Percentiles rank a stretch among this genome's conserved stretches.
Evolutionary conservation across 2,329 filamentous ascomycete genomes (phyloP).

Genomic region (Fusarium sp.): DNA sequence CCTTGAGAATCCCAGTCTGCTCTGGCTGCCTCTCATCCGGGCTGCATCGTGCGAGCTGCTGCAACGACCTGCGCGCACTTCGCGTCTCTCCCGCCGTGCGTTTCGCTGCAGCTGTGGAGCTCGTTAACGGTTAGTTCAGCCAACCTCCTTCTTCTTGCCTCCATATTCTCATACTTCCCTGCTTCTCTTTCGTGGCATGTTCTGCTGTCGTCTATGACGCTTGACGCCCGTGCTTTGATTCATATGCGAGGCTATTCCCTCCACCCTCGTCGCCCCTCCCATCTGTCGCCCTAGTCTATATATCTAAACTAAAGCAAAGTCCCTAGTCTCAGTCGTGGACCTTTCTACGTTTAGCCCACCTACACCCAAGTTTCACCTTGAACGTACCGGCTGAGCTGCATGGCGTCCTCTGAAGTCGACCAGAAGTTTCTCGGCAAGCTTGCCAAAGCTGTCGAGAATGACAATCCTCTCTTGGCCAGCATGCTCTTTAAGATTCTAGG

Average conservation of each 20-base stretch:
- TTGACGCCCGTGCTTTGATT: slow-evolving; percentile 42
- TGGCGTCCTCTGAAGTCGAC: slow-evolving; percentile 97
- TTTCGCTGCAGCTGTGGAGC: slow-evolving; percentile 42
- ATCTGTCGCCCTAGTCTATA: slow-evolving; percentile 33
- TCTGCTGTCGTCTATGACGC: slow-evolving; percentile 26
- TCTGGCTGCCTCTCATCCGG: slow-evolving; percentile 40
- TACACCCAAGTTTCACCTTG: slow-evolving; percentile 11
- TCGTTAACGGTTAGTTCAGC: slow-evolving; percentile 38
- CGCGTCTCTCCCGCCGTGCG: slow-evolving; percentile 35
- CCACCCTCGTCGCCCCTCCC: slow-evolving; percentile 27
- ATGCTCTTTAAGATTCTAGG: slow-evolving; percentile 93
- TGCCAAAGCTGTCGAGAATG: slow-evolving; percentile 79
- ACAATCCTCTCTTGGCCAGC: slow-evolving; percentile 80
- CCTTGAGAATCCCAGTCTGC: slow-evolving; percentile 15
- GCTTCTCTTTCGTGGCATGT: slow-evolving; percentile 35
- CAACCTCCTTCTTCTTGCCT: slow-evolving; percentile 39
- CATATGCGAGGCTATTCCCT: slow-evolving; percentile 43
- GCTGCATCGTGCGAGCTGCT: slow-evolving; percentile 41
- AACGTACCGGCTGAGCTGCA: slow-evolving; percentile 52
- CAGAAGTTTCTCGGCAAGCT: slow-evolving; percentile 95
- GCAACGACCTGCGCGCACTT: slow-evolving; percentile 32
- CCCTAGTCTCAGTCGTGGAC: slow-evolving; percentile 34
- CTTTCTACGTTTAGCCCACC: slow-evolving; percentile 26
- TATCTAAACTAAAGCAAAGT: slow-evolving; percentile 33
- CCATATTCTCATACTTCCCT: slow-evolving; percentile 33